Evolutionary conservation across 768 basidiomycete species (phyloP), one percentile per base, ranked within the genome.

Genomic region (Ramaria rubella): DNA sequence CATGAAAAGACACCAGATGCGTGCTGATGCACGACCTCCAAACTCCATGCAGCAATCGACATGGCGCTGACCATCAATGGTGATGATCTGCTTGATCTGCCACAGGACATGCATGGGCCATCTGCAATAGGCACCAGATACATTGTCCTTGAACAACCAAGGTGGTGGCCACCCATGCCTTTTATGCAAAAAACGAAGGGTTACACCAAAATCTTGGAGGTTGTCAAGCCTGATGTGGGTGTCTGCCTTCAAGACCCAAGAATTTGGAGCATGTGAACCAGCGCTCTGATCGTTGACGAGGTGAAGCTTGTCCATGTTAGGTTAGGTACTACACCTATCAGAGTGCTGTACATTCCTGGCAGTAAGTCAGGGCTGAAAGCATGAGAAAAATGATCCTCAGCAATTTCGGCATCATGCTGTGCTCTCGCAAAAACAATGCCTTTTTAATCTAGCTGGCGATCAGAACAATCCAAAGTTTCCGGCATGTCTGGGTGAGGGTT

Each of bases 41-140:
- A 73, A 75, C 17, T 52, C 61, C 33, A 63, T 67, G 55, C 67
- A 64, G 3, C 70, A 58, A 58, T 73, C 72, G 15, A 77, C 58
- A 48, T 63, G 57, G 4, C 59, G 50, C 11, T 46, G 40, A 6
- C 58, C 45, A 44, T 63, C 59, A 0, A 62, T 29, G 1, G 29
- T 61, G 6, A 70, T 62, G 0, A 75, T 52, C 33, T 77, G 75
- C 17, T 71, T 72, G 1, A 77, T 57, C 44, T 78, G 73, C 75
- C 75, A 77, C 0, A 62, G 36, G 0, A 68, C 72, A 43, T 75
- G 70, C 59, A 75, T 63, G 0, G 74, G 76, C 9, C 74, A 51
- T 0, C 67, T 63, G 0, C 69, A 60, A 30, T 75, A 79, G 0
- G 76, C 76, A 11, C 71, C 63, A 0, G 66, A 55, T 0, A 78